Percentiles rank a stretch among this genome's conserved stretches.
phyloP scores from a whole-genome alignment of 2,329 filamentous ascomycete species.

The Drechslerella dactyloides region DNA sequence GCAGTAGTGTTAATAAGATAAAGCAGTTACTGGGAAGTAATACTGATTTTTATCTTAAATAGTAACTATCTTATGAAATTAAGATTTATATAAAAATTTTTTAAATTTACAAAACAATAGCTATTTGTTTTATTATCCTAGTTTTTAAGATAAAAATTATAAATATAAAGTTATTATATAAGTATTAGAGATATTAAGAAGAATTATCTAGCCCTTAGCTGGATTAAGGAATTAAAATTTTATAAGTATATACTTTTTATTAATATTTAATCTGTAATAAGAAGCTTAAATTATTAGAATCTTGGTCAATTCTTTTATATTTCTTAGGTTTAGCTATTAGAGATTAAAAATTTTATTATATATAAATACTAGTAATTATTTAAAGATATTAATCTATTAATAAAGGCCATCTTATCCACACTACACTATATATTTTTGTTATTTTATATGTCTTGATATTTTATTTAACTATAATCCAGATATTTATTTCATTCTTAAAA shows the following conservation, averaged over 20 bases:
- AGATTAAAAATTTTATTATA: neutral
- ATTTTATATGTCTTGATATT: too few relatives aligned
- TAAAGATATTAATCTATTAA: too few relatives aligned
- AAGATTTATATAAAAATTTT: neutral
- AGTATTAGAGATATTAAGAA: slow-evolving; percentile 1
- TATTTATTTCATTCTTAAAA: too few relatives aligned
- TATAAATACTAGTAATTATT: too few relatives aligned
- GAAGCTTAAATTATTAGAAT: neutral
- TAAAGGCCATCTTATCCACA: too few relatives aligned
- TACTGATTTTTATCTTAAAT: neutral
- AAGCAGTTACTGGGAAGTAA: slow-evolving; percentile 1
- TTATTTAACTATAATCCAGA: too few relatives aligned
- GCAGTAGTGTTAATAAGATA: neutral
- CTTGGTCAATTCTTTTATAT: neutral
- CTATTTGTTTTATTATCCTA: neutral
- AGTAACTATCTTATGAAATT: neutral
- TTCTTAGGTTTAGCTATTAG: neutral
- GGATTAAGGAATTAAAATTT: neutral
- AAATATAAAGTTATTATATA: neutral
- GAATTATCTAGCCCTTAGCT: too few relatives aligned
- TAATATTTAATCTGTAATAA: slow-evolving; percentile 8
- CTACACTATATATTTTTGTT: too few relatives aligned
- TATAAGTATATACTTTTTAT: neutral
- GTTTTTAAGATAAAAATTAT: neutral
- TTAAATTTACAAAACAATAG: neutral